Conservation (phyloP, 2,329 filamentous ascomycete genomes). For the Colletotrichum destructivum region DNA sequence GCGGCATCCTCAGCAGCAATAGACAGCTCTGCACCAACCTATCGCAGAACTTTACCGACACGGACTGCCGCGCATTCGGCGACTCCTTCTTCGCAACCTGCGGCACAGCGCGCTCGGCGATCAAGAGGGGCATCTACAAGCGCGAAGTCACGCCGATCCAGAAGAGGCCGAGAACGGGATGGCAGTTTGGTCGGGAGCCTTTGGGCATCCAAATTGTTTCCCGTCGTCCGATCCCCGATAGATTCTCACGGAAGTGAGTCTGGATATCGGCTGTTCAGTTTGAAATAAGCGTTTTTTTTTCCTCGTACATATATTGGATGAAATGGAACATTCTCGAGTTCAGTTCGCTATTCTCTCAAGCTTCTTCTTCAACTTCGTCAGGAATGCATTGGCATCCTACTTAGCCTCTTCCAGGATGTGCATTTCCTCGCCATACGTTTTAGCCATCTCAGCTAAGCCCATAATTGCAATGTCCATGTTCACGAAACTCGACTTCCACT, state of each 20-base stretch:
- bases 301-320: neutral
- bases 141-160: slow-evolving; percentile 35
- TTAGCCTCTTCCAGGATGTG: neutral
- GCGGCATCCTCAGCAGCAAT: slow-evolving; percentile 32
- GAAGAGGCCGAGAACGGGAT: slow-evolving; percentile 1
- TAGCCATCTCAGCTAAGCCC: neutral
- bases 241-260: neutral
- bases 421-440: neutral
- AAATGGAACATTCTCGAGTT: neutral
- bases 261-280: neutral
- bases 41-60: slow-evolving; percentile 28
- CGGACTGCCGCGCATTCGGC: slow-evolving; percentile 33
- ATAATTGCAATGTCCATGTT: slow-evolving; percentile 3
- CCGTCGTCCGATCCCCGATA: slow-evolving; percentile 1
- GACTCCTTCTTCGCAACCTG: slow-evolving; percentile 36
- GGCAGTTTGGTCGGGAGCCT: neutral
- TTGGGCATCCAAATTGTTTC: neutral
- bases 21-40: slow-evolving; percentile 33
- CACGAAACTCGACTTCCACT: neutral
- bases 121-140: slow-evolving; percentile 38
- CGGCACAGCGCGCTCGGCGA: slow-evolving; percentile 29
- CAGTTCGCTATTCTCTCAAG: neutral
- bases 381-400: neutral
- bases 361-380: neutral
- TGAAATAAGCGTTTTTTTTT: neutral